Conservation (phyloP, 2,329 filamentous ascomycete species). For the Fusarium secorum region DNA sequence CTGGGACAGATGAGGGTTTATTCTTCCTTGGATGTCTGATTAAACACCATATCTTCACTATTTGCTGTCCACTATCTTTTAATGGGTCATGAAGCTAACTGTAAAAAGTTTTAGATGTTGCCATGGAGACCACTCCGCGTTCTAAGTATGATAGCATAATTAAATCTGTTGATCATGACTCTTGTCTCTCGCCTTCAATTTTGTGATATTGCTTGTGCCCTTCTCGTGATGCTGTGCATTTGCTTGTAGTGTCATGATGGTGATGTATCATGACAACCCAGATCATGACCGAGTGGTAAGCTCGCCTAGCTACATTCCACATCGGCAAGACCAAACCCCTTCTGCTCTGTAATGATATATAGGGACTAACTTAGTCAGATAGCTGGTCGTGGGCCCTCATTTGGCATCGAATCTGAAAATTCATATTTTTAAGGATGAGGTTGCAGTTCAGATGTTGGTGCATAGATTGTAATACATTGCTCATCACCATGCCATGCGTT, state of each 20-base stretch:
- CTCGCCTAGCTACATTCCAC: not conserved
- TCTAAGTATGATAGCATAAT: not conserved
- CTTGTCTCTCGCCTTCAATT: not conserved
- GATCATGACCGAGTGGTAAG: not conserved
- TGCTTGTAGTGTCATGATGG: not conserved
- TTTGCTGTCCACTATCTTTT: constrained; percentile 13
- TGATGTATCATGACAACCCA: not conserved
- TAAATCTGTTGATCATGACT: not conserved
- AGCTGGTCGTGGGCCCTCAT: not conserved
- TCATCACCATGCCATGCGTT: not conserved
- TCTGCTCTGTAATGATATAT: too few species aligned
- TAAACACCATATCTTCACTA: constrained; percentile 36
- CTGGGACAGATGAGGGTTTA: constrained; percentile 72
- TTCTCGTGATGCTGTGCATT: too few species aligned
- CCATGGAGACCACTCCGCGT: not conserved
- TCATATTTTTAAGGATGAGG: not conserved
- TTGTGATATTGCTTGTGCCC: not conserved
- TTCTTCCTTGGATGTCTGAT: constrained; percentile 83
- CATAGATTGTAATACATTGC: not conserved
- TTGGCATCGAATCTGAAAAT: not conserved
- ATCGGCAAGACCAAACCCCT: not conserved
- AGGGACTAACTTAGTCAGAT: not conserved
- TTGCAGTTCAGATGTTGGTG: not conserved
- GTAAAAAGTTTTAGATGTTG: constrained; percentile 17
- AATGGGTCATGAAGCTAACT: constrained; percentile 35